Conservation (phyloP, 495 filamentous ascomycete species). For the Pyronema omphalodes region DNA sequence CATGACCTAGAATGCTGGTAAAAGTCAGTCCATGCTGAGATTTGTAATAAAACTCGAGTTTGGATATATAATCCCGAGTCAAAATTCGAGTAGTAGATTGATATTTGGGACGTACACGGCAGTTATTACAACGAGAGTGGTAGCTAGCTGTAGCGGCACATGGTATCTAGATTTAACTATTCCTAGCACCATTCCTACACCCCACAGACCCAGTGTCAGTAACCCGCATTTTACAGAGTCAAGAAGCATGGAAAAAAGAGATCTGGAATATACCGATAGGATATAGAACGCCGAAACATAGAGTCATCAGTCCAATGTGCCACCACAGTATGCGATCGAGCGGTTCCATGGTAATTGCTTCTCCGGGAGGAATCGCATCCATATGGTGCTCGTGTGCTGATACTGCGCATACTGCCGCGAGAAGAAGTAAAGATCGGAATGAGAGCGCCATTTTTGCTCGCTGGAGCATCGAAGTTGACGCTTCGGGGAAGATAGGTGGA, state of each 20-base stretch:
- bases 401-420: neutral
- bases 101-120: neutral
- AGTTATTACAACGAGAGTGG: neutral
- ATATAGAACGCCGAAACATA: slow-evolving; percentile 79
- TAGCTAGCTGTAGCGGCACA: slow-evolving; percentile 58
- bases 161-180: slow-evolving; percentile 86
- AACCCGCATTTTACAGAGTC: neutral
- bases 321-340: slow-evolving; percentile 80
- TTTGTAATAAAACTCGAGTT: neutral
- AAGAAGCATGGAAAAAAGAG: neutral
- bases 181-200: slow-evolving; percentile 42
- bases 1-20: slow-evolving; percentile 50
- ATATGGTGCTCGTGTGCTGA: slow-evolving; percentile 58
- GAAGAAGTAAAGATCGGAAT: neutral
- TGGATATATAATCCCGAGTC: slow-evolving; percentile 41
- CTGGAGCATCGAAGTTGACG: no score
- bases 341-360: slow-evolving; percentile 59
- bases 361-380: slow-evolving; percentile 56
- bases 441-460: no score
- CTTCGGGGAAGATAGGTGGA: no score
- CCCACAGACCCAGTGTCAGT: neutral
- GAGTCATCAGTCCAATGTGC: slow-evolving; percentile 77
- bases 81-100: no score
- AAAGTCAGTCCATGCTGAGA: neutral
- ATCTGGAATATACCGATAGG: slow-evolving; percentile 56